Conservation (phyloP, 2,329 filamentous ascomycete species). For the Knufia petricola region DNA sequence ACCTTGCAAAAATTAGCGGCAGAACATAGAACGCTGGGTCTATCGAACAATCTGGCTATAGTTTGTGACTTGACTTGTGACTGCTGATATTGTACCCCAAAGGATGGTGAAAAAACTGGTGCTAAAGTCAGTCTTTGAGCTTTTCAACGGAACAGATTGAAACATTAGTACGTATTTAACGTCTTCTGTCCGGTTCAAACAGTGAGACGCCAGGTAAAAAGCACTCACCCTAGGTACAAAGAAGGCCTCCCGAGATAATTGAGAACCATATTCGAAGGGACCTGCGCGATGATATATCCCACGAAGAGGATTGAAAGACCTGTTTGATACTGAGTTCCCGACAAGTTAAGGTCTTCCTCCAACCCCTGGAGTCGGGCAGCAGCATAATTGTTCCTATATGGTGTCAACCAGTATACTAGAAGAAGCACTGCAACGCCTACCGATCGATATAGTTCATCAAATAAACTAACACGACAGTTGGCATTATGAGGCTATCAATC, state of each 20-base stretch:
- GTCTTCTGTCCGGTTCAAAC: too few species aligned
- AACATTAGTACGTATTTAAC: too few species aligned
- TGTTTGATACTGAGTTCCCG: conserved; percentile 4
- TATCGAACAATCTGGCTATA: conserved; percentile 36
- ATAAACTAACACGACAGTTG: conserved; percentile 43
- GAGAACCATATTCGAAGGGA: conserved; percentile 26
- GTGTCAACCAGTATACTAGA: not conserved
- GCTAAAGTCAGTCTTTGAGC: conserved; percentile 20
- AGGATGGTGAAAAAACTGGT: conserved; percentile 26
- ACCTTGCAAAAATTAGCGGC: too few species aligned
- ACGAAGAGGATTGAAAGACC: conserved; percentile 37
- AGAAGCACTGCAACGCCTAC: not conserved
- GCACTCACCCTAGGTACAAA: conserved; percentile 33
- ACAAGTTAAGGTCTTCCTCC: conserved; percentile 12
- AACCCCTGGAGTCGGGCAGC: conserved; percentile 14
- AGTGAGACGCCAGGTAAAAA: too few species aligned
- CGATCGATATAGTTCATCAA: conserved; percentile 38
- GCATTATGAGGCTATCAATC: conserved; percentile 33
- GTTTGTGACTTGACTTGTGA: conserved; percentile 34
- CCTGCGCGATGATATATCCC: conserved; percentile 53
- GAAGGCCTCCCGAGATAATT: conserved; percentile 35
- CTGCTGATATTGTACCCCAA: conserved; percentile 38
- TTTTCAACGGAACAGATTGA: too few species aligned
- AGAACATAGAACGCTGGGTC: too few species aligned
- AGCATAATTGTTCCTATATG: conserved; percentile 14